Evolutionary conservation across 148 eudicot species (phyloP).

Genomic region (Drosera capensis): DNA sequence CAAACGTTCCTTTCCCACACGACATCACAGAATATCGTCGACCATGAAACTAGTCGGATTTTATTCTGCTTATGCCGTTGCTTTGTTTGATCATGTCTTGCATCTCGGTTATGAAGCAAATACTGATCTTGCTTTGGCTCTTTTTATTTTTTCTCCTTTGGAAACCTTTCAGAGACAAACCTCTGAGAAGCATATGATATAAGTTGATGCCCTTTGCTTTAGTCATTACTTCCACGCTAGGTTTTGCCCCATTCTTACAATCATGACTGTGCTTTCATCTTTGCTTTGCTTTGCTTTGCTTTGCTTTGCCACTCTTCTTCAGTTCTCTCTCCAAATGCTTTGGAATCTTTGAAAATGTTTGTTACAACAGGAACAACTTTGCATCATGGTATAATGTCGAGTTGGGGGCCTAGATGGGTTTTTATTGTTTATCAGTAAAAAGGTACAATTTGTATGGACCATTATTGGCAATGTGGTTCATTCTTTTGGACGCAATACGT

Average conservation of each 20-base stretch:
- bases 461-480: no score
- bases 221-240: slow-evolving; percentile 30
- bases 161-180: slow-evolving; percentile 1
- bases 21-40: no score
- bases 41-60: no score
- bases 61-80: no score
- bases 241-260: slow-evolving; percentile 14
- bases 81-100: no score
- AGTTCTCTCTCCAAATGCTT: slow-evolving; percentile 13
- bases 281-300: no score
- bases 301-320: slow-evolving; percentile 5
- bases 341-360: slow-evolving; percentile 10
- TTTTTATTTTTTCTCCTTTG: not conserved
- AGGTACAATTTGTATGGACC: not conserved
- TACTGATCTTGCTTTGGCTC: not conserved
- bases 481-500: no score
- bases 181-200: slow-evolving; percentile 7
- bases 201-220: slow-evolving; percentile 10
- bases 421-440: not conserved
- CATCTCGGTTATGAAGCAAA: not conserved
- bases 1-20: no score
- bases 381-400: slow-evolving; percentile 3
- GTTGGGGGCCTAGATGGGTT: not conserved
- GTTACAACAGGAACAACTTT: slow-evolving; percentile 1
- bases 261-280: no score